A percentile compares a stretch with the other conserved stretches of the same genome.
Evolutionary conservation across 345 rosid genomes (phyloP).

Genomic region (Syzygium aromaticum): DNA sequence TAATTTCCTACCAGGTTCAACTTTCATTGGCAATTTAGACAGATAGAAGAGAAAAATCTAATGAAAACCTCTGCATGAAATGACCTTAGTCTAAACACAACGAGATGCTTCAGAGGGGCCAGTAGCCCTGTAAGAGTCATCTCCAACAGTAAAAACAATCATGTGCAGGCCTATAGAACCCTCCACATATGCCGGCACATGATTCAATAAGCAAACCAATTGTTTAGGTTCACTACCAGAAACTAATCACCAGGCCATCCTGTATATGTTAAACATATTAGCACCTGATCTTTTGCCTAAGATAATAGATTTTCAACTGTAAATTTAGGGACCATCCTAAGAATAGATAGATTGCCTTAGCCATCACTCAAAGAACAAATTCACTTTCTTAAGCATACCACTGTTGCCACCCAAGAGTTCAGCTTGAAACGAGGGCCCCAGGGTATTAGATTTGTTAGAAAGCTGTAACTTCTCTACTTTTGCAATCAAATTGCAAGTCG

Average conservation of each 20-base stretch:
- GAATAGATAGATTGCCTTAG: neutral
- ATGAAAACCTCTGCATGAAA: neutral
- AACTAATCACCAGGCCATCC: neutral
- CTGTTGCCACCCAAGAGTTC: constrained; percentile 35
- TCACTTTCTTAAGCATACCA: constrained; percentile 22
- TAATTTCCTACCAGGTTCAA: neutral
- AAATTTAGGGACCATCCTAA: neutral
- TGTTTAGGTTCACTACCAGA: too few relatives aligned
- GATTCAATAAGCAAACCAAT: neutral
- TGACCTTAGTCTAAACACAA: neutral
- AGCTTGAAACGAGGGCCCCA: constrained; percentile 23
- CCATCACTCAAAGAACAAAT: neutral
- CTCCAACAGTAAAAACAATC: neutral
- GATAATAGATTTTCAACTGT: neutral
- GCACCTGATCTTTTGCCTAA: neutral
- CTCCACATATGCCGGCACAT: neutral
- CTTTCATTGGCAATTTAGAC: neutral
- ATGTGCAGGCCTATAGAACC: neutral
- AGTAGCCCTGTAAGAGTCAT: neutral
- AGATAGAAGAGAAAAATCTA: neutral
- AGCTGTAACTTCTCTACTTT: constrained; percentile 31
- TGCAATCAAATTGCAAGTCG: constrained; percentile 25
- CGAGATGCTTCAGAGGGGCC: neutral
- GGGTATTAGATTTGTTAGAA: constrained; percentile 27
- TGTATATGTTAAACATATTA: neutral